Evolutionary conservation across 257 asterid species (phyloP).

Genomic region (Solanum corneliomulleri): DNA sequence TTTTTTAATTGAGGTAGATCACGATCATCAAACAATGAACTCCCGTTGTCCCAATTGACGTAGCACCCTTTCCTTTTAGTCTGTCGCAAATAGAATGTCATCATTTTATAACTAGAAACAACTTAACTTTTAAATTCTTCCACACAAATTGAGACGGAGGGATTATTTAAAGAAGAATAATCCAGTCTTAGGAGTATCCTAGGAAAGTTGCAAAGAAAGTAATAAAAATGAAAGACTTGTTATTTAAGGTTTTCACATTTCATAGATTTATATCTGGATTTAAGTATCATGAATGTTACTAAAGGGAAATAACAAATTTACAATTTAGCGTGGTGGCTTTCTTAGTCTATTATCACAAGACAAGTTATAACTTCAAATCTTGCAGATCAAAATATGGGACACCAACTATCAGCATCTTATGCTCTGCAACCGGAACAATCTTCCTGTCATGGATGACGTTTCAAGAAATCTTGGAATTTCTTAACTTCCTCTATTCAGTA

Average conservation of each 20-base stretch:
- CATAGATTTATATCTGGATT: neutral
- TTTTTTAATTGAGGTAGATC: neutral
- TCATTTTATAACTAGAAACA: neutral
- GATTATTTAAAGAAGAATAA: neutral
- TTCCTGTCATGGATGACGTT: constrained; percentile 94
- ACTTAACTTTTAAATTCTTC: neutral
- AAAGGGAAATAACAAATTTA: neutral
- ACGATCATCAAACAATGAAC: neutral
- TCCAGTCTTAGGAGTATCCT: neutral
- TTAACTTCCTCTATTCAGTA: constrained; percentile 75
- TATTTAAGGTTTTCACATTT: neutral
- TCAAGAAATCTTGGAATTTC: constrained; percentile 85
- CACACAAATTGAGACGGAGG: neutral
- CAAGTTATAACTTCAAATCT: neutral
- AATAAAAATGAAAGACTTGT: neutral
- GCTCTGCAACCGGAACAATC: constrained; percentile 79
- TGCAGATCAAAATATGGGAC: constrained; percentile 85
- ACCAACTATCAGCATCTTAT: constrained; percentile 80
- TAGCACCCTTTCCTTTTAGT: neutral
- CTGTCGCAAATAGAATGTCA: neutral
- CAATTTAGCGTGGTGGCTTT: neutral
- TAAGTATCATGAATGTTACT: neutral
- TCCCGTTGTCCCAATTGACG: neutral
- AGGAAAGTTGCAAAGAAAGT: neutral
- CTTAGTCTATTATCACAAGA: neutral